Percentiles rank a stretch among this genome's conserved stretches.
phyloP scores from a whole-genome alignment of 768 basidiomycete genomes.

The Suillus alpinus region DNA sequence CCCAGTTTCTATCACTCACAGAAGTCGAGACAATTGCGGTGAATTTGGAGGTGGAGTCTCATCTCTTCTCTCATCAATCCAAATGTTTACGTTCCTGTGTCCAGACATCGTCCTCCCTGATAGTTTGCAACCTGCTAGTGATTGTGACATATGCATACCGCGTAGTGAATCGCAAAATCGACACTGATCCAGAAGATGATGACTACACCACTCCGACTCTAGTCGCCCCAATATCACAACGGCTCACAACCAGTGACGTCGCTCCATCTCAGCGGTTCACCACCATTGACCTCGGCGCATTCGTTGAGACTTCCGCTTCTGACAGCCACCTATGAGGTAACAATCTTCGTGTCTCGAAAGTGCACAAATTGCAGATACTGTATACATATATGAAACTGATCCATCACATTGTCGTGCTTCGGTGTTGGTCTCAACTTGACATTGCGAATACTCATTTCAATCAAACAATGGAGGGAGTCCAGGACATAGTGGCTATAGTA shows the following conservation, averaged over 20 bases:
- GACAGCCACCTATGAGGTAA: not conserved
- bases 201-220: conserved; percentile 3
- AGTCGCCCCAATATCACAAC: not conserved
- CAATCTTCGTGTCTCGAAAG: not conserved
- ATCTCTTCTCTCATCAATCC: not conserved
- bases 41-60: conserved; percentile 2
- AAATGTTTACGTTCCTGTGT: not conserved
- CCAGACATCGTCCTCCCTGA: not conserved
- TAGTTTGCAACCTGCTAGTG: conserved; percentile 14
- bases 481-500: not conserved
- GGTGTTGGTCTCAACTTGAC: not conserved
- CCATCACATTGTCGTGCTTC: not conserved
- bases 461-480: not conserved
- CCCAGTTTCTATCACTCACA: not conserved
- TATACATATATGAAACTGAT: not conserved
- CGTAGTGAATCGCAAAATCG: not conserved
- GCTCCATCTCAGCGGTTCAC: not conserved
- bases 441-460: not conserved
- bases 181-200: conserved; percentile 5
- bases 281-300: not conserved
- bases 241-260: conserved; percentile 22
- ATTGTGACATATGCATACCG: conserved; percentile 5
- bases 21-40: not conserved
- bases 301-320: too few relatives aligned
- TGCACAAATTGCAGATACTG: not conserved